Percentiles rank a stretch among this genome's conserved stretches.
Conservation (phyloP, 2,329 filamentous ascomycete genomes). For the Geosmithia morbida region DNA sequence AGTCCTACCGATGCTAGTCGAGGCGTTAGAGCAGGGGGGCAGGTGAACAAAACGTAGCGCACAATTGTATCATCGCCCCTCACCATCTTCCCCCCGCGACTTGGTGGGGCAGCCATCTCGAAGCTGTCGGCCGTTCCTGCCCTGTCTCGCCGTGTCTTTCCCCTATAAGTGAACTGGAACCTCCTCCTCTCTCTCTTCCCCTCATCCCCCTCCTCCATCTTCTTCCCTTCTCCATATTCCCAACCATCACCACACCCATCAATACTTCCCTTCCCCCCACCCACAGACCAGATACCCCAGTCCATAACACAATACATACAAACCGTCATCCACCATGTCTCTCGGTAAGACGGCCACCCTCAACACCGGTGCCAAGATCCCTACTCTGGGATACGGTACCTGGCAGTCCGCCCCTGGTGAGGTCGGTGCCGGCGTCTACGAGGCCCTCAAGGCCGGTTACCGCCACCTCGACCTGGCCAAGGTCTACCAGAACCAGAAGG, state of each 20-base stretch:
- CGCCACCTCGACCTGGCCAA: slow-evolving; percentile 42
- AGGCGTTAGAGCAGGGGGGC: too few relatives aligned
- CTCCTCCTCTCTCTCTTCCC: not conserved
- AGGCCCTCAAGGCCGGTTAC: slow-evolving; percentile 48
- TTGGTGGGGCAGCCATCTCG: not conserved
- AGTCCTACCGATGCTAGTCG: too few relatives aligned
- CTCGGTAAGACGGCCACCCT: slow-evolving; percentile 40
- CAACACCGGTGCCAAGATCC: slow-evolving; percentile 51
- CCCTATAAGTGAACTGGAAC: not conserved
- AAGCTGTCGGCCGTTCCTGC: not conserved
- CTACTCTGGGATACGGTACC: slow-evolving; percentile 44
- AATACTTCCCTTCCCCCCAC: not conserved
- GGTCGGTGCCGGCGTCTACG: slow-evolving; percentile 49
- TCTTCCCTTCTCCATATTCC: not conserved
- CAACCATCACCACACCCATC: not conserved
- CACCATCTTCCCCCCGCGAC: not conserved
- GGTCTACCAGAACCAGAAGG: slow-evolving; percentile 50
- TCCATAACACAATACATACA: not conserved
- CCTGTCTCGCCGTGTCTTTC: too few relatives aligned
- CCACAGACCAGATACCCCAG: not conserved
- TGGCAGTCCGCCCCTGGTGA: slow-evolving; percentile 55
- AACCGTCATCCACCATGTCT: slow-evolving; percentile 30
- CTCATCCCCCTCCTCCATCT: not conserved
- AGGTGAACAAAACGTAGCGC: not conserved
- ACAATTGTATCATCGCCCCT: not conserved